Evolutionary conservation across 371 early-diverging fungal genomes (phyloP), one percentile per base, ranked within the genome.

Genomic region (Coemansia sp.): DNA sequence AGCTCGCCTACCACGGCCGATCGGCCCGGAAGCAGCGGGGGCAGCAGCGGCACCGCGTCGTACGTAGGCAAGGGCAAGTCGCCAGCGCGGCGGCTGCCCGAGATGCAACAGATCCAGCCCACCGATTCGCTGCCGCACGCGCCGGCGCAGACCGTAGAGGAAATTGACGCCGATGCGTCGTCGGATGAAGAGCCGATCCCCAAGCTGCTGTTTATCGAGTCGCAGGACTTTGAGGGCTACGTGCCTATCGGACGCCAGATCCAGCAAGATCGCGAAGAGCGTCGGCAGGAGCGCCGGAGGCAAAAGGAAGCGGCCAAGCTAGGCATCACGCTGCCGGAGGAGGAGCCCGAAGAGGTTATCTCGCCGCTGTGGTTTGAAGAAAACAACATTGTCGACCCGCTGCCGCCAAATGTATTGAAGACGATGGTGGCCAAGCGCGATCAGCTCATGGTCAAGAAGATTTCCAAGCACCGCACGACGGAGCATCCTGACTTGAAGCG

Each of bases 181-280:
- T 45, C 65, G 0, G 74, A 76, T 14, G 76, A 76, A 42, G 76
- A 75, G 61, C 69, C 65, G 6, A 72, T 72, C 2, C 65, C 64
- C 30, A 47, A 41, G 47, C 48, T 64, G 6, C 65, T 69, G 31
- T 72, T 54, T 16, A 5, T 64, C 1, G 64, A 53, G 50, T 72
- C 72, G 58, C 72, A 72, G 48, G 69, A 69, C 20, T 72, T 72
- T 57, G 72, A 72, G 39, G 72, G 72, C 30, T 72, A 72, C 34
- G 52, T 59, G 16, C 70, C 72, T 0, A 48, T 59, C 3, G 72
- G 61, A 0, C 57, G 36, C 41, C 49, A 65, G 43, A 72, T 72
- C 30, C 65, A 58, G 26, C 60, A 72, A 40, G 50, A 60, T 36
- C 72, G 61, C 20, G 72, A 72, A 26, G 72, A 72, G 58, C 36